Evolutionary conservation across 345 rosid species (phyloP).

Genomic region (Sisymbrium altissimum): DNA sequence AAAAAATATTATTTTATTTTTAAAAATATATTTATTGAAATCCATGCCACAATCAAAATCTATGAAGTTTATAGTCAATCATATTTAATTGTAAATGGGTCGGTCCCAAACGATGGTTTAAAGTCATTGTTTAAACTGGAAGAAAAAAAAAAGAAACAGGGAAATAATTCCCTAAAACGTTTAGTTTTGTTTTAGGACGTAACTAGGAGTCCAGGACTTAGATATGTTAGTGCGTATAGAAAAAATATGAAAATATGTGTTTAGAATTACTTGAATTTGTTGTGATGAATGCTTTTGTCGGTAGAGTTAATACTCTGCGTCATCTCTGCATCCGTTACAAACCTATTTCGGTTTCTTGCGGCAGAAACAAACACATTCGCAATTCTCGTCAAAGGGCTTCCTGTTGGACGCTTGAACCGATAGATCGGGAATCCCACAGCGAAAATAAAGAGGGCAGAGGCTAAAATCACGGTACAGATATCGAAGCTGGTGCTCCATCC

Average conservation of each 20-base stretch:
- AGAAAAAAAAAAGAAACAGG: no score
- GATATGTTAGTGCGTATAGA: neutral
- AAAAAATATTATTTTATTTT: neutral
- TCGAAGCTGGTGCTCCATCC: conserved; percentile 54
- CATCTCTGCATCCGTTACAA: conserved; percentile 11
- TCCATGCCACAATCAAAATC: neutral
- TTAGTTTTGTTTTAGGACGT: neutral
- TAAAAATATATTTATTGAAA: neutral
- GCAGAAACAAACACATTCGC: conserved; percentile 48
- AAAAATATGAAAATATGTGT: neutral
- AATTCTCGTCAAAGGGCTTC: conserved; percentile 48
- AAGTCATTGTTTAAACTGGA: no score
- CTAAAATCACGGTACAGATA: conserved; percentile 28
- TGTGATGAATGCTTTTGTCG: conserved; percentile 24
- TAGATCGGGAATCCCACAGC: conserved; percentile 43
- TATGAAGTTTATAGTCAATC: neutral
- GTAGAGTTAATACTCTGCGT: neutral
- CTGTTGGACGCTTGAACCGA: conserved; percentile 42
- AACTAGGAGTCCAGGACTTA: neutral
- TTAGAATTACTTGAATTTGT: conserved; percentile 40
- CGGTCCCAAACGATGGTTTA: no score
- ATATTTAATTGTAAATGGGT: neutral
- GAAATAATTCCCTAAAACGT: neutral
- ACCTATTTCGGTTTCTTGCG: conserved; percentile 39
- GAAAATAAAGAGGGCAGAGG: conserved; percentile 41